phyloP scores from a whole-genome alignment of 345 rosid species.

The Clarkia xantiana region DNA sequence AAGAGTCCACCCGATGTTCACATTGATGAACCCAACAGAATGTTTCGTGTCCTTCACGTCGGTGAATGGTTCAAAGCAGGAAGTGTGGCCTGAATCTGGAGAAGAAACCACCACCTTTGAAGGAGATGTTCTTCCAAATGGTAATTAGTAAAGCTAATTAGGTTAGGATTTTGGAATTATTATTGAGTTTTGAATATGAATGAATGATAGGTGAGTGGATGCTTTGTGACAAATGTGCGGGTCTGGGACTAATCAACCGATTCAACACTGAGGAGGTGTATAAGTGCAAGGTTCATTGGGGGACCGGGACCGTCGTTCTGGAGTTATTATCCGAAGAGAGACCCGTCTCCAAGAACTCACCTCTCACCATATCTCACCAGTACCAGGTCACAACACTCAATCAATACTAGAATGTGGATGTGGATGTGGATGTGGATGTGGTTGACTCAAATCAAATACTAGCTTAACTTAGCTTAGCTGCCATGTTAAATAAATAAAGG shows the following conservation, averaged over 20 bases:
- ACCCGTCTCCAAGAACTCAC: constrained; percentile 62
- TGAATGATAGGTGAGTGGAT: too few relatives aligned
- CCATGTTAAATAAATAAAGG: too few relatives aligned
- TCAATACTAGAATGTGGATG: too few relatives aligned
- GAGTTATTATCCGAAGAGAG: constrained; percentile 89
- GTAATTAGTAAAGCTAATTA: too few relatives aligned
- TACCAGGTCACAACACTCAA: constrained; percentile 52
- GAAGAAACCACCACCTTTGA: constrained; percentile 36
- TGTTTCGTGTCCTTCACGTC: constrained; percentile 55
- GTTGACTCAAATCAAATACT: too few relatives aligned
- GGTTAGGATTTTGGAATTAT: too few relatives aligned
- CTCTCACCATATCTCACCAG: constrained; percentile 42
- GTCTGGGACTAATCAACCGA: constrained; percentile 38
- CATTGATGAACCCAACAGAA: constrained; percentile 58
- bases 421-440: too few relatives aligned
- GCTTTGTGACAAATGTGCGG: constrained; percentile 56
- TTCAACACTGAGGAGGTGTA: constrained; percentile 37
- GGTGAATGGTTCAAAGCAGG: constrained; percentile 57
- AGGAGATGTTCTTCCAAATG: constrained; percentile 58
- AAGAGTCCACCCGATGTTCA: constrained; percentile 70
- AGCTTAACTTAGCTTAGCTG: too few relatives aligned
- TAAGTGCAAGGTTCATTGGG: constrained; percentile 68
- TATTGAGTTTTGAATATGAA: too few relatives aligned
- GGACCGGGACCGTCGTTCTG: constrained; percentile 57
- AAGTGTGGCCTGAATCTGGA: constrained; percentile 61